phyloP scores from a whole-genome alignment of 176 grass and related monocot genomes.

The Miscanthus lutarioriparius region DNA sequence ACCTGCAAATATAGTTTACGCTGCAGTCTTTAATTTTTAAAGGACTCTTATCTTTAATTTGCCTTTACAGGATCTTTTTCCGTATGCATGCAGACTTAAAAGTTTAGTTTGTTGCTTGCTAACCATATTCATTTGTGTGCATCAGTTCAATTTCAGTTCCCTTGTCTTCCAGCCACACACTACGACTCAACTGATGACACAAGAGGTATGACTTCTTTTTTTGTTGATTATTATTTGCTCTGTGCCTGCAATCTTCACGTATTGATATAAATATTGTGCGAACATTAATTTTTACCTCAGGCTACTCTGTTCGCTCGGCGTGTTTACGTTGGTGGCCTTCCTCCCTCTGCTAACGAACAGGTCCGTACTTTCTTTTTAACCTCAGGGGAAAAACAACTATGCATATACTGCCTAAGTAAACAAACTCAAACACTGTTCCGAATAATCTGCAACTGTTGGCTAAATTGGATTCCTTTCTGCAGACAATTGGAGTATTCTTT shows the following conservation, averaged over 20 bases:
- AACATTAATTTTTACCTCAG: constrained; percentile 34
- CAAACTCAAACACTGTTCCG: not conserved
- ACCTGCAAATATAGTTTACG: not conserved
- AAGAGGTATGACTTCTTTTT: constrained; percentile 44
- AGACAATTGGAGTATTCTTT: constrained; percentile 81
- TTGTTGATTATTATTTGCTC: not conserved
- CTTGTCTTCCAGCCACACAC: constrained; percentile 74
- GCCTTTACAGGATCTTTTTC: not conserved
- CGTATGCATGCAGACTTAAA: not conserved
- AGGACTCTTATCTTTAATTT: not conserved
- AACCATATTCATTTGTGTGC: constrained; percentile 16
- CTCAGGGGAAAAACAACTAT: not conserved
- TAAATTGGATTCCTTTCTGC: constrained; percentile 15
- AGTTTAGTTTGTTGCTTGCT: not conserved
- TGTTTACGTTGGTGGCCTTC: constrained; percentile 81
- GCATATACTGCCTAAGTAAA: not conserved
- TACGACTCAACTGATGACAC: constrained; percentile 42
- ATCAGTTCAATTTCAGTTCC: constrained; percentile 10
- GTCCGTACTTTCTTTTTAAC: constrained; percentile 13
- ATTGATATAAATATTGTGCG: constrained; percentile 4
- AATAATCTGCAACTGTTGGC: not conserved
- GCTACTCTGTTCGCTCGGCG: constrained; percentile 64
- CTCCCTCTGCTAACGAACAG: constrained; percentile 90
- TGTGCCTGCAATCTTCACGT: not conserved
- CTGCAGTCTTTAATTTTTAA: not conserved